phyloP scores from a whole-genome alignment of 2,329 filamentous ascomycete genomes.

The Cladosporium sp. region DNA sequence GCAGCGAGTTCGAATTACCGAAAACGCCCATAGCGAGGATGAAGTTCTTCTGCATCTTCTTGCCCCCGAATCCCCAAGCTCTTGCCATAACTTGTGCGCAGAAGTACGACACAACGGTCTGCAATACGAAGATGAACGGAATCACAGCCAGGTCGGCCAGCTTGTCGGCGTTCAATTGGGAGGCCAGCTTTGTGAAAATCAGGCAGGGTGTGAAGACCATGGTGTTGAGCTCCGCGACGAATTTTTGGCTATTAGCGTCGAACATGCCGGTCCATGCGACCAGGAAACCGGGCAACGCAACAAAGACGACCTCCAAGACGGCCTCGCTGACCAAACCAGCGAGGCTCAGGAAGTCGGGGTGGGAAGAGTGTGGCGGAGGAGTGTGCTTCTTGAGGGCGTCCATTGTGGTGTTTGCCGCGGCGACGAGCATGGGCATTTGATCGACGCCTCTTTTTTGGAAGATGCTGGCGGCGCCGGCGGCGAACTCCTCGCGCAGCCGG shows the following conservation, averaged over 20 bases:
- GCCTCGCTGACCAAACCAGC: conserved; percentile 87
- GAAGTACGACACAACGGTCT: conserved; percentile 79
- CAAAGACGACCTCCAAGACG: conserved; percentile 90
- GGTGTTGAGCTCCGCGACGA: conserved; percentile 93
- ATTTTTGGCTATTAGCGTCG: conserved; percentile 92
- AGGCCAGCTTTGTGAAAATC: conserved; percentile 94
- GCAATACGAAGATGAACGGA: conserved; percentile 85
- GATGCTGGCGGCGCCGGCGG: conserved; percentile 30
- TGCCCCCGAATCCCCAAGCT: conserved; percentile 62
- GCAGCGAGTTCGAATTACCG: conserved; percentile 95
- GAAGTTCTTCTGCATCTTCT: conserved; percentile 82
- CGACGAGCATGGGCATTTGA: conserved; percentile 24
- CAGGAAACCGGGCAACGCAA: conserved; percentile 90
- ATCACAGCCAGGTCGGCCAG: conserved; percentile 87
- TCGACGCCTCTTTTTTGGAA: conserved; percentile 32
- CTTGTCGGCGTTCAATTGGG: conserved; percentile 87
- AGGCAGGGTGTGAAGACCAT: conserved; percentile 95
- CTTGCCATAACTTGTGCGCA: conserved; percentile 68
- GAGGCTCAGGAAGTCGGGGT: conserved; percentile 65
- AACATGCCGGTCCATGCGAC: conserved; percentile 88
- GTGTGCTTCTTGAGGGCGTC: conserved; percentile 23
- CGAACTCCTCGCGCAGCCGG: conserved; percentile 26
- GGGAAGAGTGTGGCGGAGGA: conserved; percentile 35
- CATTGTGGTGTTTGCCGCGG: conserved; percentile 28
- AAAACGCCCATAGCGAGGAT: conserved; percentile 97